Conservation (phyloP, 1,284 basidiomycete genomes). For the Leccinum angustisporum region DNA sequence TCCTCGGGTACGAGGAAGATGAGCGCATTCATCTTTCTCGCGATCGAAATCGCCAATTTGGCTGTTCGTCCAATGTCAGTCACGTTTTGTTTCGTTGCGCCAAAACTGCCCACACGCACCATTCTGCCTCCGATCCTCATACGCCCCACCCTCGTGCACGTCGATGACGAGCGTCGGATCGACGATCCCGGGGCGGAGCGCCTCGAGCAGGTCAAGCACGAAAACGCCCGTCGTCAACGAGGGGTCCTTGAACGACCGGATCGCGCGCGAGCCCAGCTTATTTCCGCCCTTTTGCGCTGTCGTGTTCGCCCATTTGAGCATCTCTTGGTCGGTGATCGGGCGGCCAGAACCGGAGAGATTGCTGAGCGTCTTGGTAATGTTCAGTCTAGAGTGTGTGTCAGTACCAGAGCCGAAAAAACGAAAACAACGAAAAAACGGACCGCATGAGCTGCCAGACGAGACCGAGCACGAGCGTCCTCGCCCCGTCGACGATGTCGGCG, state of each 20-base stretch:
- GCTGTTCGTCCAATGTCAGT: slow-evolving; percentile 45
- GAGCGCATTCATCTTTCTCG: neutral
- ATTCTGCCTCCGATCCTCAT: slow-evolving; percentile 91
- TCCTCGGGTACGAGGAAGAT: neutral
- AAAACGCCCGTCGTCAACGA: slow-evolving; percentile 89
- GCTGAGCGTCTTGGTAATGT: slow-evolving; percentile 90
- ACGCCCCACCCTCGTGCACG: slow-evolving; percentile 66
- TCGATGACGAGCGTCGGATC: slow-evolving; percentile 81
- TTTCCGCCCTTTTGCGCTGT: slow-evolving; percentile 65
- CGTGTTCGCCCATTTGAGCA: slow-evolving; percentile 95
- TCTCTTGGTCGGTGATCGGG: slow-evolving; percentile 88
- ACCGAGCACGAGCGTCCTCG: slow-evolving; percentile 89
- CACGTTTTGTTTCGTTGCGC: neutral
- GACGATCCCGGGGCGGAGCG: slow-evolving; percentile 91
- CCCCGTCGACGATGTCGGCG: slow-evolving; percentile 93
- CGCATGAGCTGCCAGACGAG: slow-evolving; percentile 98
- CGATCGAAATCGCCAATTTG: slow-evolving; percentile 87
- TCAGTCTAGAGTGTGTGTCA: slow-evolving; percentile 52
- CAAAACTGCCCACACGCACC: slow-evolving; percentile 51
- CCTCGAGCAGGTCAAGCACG: slow-evolving; percentile 92
- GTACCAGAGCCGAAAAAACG: neutral
- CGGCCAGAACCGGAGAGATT: slow-evolving; percentile 75
- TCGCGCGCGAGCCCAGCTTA: slow-evolving; percentile 67
- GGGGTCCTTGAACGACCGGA: slow-evolving; percentile 94
- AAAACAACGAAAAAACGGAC: slow-evolving; percentile 38